Conservation (phyloP, 2,329 filamentous ascomycete species). For the Aulographum hederae region DNA sequence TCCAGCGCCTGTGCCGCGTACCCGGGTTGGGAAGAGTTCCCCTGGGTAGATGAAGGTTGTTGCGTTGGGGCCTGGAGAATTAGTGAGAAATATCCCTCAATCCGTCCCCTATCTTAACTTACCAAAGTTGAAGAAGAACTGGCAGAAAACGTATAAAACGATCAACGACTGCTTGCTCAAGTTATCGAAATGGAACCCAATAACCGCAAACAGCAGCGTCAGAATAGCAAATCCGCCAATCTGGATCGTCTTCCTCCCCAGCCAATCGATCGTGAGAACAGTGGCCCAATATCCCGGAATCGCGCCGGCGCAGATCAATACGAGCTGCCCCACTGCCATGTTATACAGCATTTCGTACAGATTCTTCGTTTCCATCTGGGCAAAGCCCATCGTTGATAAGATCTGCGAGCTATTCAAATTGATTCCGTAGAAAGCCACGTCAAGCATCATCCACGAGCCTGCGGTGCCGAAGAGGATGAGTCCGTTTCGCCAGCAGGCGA, state of each 20-base stretch:
- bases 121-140: slow-evolving; percentile 37
- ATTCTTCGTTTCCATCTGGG: slow-evolving; percentile 36
- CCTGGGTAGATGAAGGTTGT: slow-evolving; percentile 33
- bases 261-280: slow-evolving; percentile 52
- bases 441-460: slow-evolving; percentile 70
- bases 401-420: slow-evolving; percentile 62
- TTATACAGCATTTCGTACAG: slow-evolving; percentile 56
- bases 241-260: slow-evolving; percentile 66
- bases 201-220: slow-evolving; percentile 29
- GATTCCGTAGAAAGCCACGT: slow-evolving; percentile 39
- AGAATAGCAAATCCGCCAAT: slow-evolving; percentile 32
- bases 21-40: slow-evolving; percentile 32
- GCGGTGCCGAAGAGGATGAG: slow-evolving; percentile 62
- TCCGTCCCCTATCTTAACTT: background rate
- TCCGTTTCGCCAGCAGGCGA: slow-evolving; percentile 51
- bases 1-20: slow-evolving; percentile 28
- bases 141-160: slow-evolving; percentile 26
- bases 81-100: background rate
- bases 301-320: slow-evolving; percentile 59
- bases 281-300: slow-evolving; percentile 74
- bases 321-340: slow-evolving; percentile 61
- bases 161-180: slow-evolving; percentile 24
- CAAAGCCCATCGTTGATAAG: slow-evolving; percentile 53
- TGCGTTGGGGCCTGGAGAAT: slow-evolving; percentile 19
- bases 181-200: slow-evolving; percentile 28